Evolutionary conservation across 441 rosid species (phyloP).

Genomic region (Brassica hybrid): DNA sequence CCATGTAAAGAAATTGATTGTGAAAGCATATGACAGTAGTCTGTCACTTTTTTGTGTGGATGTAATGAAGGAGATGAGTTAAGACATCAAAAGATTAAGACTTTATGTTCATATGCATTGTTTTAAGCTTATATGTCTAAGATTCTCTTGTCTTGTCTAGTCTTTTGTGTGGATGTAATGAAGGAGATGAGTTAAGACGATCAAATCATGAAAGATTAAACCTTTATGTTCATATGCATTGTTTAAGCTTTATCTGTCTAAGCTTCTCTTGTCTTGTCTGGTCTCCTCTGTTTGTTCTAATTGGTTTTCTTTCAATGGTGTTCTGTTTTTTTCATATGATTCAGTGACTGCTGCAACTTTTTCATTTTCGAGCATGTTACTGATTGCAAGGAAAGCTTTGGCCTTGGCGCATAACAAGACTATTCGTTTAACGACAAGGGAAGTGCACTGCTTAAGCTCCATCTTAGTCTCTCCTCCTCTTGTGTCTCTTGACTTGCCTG

Average conservation of each 20-base stretch:
- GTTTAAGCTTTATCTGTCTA: neutral
- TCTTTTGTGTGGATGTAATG: constrained; percentile 8
- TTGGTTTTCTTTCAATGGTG: neutral
- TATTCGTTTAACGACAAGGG: constrained; percentile 34
- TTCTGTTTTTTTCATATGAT: neutral
- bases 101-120: neutral
- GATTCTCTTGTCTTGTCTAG: neutral
- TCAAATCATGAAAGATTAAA: neutral
- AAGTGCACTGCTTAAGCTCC: constrained; percentile 43
- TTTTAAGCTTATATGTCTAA: neutral
- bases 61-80: constrained; percentile 16
- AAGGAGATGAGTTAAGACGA: neutral
- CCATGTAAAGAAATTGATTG: constrained; percentile 11
- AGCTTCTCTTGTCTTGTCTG: neutral
- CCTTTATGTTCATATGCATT: neutral
- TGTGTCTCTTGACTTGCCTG: constrained; percentile 79
- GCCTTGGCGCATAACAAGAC: constrained; percentile 25
- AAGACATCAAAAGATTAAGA: neutral
- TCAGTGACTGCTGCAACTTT: constrained; percentile 20
- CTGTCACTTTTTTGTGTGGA: constrained; percentile 6
- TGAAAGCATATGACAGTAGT: constrained; percentile 23
- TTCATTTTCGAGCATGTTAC: constrained; percentile 23
- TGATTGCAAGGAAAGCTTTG: constrained; percentile 42
- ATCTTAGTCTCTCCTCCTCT: constrained; percentile 79
- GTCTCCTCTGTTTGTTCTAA: too few relatives aligned